Percentiles rank a stretch among this genome's conserved stretches.
These are phyloP conservation scores for Crithidia bombi DNA, from an alignment of 208 protist species.

Conservation along the genomic window DNA sequence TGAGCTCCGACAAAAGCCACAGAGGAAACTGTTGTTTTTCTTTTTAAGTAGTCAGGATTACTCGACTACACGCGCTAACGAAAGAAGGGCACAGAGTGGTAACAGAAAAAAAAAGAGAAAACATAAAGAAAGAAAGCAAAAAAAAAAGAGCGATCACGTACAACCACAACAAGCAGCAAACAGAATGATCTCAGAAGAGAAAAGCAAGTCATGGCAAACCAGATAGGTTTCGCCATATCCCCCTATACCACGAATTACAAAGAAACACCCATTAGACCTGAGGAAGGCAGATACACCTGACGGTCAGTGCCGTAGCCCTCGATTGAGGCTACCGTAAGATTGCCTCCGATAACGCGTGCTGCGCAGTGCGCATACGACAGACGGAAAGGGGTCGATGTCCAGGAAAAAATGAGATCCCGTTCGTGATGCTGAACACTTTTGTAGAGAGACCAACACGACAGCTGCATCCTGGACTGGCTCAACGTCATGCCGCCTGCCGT, in stretches of 20 bases:
- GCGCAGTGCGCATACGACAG: conserved; percentile 67
- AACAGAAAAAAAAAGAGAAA: conserved; percentile 4
- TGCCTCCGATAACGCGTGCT: conserved; percentile 54
- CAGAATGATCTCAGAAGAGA: background rate
- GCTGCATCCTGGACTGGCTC: conserved; percentile 29
- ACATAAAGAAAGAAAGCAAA: background rate
- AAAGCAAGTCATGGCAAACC: background rate
- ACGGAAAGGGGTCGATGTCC: conserved; percentile 68
- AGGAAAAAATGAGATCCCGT: conserved; percentile 33
- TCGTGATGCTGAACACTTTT: conserved; percentile 30
- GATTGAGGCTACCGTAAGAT: conserved; percentile 62
- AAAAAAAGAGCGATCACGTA: too few species aligned
- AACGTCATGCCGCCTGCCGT: conserved; percentile 72
- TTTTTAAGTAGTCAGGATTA: background rate
- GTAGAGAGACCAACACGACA: conserved; percentile 67
- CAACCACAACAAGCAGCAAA: too few species aligned
- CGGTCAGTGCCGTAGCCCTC: conserved; percentile 81
- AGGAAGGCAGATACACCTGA: conserved; percentile 57
- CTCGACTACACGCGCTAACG: background rate
- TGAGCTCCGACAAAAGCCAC: too few species aligned
- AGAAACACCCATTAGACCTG: conserved; percentile 36
- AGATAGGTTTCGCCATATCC: too few species aligned
- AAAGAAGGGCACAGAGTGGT: conserved; percentile 1
- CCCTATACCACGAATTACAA: conserved; percentile 9
- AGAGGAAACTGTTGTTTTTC: too few species aligned